Evolutionary conservation across 225 moss, liverwort and hornwort genomes (phyloP).

Genomic region (Antitrichia curtipendula): DNA sequence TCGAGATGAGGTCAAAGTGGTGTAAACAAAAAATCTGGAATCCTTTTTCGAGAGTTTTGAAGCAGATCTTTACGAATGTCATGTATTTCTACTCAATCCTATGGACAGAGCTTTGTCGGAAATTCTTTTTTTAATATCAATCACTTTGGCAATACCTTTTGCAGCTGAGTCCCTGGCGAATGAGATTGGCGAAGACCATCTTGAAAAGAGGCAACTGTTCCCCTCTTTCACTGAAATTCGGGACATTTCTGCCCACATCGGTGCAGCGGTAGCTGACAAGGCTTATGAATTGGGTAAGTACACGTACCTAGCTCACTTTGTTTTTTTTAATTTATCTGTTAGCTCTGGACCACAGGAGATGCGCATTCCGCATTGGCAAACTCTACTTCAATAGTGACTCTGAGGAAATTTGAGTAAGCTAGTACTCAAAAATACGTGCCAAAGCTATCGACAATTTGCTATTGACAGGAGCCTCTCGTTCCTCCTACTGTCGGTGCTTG

Average conservation of each 20-base stretch:
- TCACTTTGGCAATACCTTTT: background rate
- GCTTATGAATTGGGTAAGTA: conserved; percentile 20
- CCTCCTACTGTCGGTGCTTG: background rate
- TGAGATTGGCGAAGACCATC: conserved; percentile 10
- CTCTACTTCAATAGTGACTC: background rate
- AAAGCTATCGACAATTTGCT: background rate
- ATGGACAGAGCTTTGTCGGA: background rate
- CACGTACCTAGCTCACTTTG: background rate
- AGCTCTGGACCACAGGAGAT: background rate
- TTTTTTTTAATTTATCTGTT: too few species aligned
- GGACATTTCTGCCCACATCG: conserved; percentile 22
- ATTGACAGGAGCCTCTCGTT: background rate
- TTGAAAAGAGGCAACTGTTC: conserved; percentile 6
- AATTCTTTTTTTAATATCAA: background rate
- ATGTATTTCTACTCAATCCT: background rate
- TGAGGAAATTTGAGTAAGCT: background rate
- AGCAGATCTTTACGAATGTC: too few species aligned
- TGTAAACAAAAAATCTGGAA: background rate
- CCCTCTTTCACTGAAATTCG: conserved; percentile 25
- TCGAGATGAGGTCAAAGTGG: background rate
- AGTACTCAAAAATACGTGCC: background rate
- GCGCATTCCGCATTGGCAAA: background rate
- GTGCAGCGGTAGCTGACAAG: conserved; percentile 26
- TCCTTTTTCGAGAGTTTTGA: too few species aligned
- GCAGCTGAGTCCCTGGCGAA: conserved; percentile 22